These are phyloP conservation scores for Sanghuangporus baumii DNA, from an alignment of 1,284 basidiomycete species.

Conservation along the genomic window DNA sequence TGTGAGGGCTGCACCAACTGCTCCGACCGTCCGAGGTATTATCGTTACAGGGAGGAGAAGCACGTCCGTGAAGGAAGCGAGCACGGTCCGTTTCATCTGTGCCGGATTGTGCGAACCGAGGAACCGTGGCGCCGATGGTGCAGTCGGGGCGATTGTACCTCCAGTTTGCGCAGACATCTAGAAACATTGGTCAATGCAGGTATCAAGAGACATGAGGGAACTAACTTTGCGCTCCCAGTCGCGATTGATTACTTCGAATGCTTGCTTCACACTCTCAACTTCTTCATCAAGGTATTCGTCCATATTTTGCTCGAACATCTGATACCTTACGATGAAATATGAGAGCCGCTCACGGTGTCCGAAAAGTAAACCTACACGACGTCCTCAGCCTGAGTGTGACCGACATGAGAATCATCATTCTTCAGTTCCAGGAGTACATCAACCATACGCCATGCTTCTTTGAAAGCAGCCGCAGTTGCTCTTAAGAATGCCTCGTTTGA, in stretches of 20 bases:
- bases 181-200: conserved; percentile 14
- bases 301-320: conserved; percentile 94
- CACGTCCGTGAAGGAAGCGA: conserved; percentile 87
- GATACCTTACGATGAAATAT: conserved; percentile 47
- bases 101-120: conserved; percentile 85
- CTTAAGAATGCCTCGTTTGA: conserved; percentile 74
- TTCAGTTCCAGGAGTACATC: conserved; percentile 60
- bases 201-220: conserved; percentile 16
- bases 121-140: conserved; percentile 56
- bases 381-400: conserved; percentile 61
- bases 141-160: conserved; percentile 22
- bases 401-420: conserved; percentile 25
- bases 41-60: conserved; percentile 93
- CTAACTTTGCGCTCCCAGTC: conserved; percentile 72
- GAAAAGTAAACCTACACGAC: conserved; percentile 53
- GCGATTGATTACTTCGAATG: conserved; percentile 72
- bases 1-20: conserved; percentile 70
- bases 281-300: conserved; percentile 97
- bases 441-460: conserved; percentile 83
- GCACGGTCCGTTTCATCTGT: conserved; percentile 86
- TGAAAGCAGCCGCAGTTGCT: conserved; percentile 85
- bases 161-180: conserved; percentile 17
- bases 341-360: not conserved
- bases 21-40: conserved; percentile 82
- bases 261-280: conserved; percentile 72